Conservation (phyloP, 768 basidiomycete genomes). For the Leucocoprinus sp. region DNA sequence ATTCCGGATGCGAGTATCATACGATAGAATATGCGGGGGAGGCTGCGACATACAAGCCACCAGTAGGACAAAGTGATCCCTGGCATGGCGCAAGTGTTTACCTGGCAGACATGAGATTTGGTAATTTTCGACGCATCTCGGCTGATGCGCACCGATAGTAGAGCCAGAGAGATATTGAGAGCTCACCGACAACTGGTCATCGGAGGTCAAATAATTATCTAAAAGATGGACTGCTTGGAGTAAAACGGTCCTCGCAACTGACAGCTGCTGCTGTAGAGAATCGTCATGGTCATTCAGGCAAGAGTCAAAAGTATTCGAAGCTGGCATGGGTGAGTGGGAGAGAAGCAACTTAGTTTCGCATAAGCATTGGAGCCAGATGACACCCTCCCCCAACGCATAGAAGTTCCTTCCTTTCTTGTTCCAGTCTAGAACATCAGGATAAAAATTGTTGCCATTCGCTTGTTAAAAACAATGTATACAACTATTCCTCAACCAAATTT, state of each 20-base stretch:
- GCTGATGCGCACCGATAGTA: slow-evolving; percentile 56
- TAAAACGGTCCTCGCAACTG: slow-evolving; percentile 60
- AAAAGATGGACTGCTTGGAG: slow-evolving; percentile 68
- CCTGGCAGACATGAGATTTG: slow-evolving; percentile 32
- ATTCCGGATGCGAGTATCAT: slow-evolving; percentile 69
- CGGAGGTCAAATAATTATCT: slow-evolving; percentile 53
- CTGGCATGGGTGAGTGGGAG: slow-evolving; percentile 19
- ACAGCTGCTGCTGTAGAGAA: slow-evolving; percentile 45
- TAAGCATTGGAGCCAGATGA: slow-evolving; percentile 18
- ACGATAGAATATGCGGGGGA: slow-evolving; percentile 51
- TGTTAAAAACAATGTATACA: slow-evolving; percentile 7
- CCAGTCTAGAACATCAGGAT: neutral
- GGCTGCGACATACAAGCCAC: slow-evolving; percentile 41
- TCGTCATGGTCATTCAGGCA: slow-evolving; percentile 16
- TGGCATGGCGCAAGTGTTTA: slow-evolving; percentile 80
- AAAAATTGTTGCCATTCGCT: slow-evolving; percentile 9
- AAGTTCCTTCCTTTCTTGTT: neutral
- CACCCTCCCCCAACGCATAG: slow-evolving; percentile 12
- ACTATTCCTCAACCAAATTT: slow-evolving; percentile 79
- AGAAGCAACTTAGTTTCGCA: slow-evolving; percentile 16
- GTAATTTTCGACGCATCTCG: slow-evolving; percentile 1
- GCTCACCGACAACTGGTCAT: slow-evolving; percentile 59
- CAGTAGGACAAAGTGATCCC: slow-evolving; percentile 73
- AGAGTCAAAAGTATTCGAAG: slow-evolving; percentile 16
- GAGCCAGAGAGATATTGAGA: slow-evolving; percentile 82